Evolutionary conservation across 164 flowering plant species (phyloP).

Genomic region (Tinospora cordifolia): DNA sequence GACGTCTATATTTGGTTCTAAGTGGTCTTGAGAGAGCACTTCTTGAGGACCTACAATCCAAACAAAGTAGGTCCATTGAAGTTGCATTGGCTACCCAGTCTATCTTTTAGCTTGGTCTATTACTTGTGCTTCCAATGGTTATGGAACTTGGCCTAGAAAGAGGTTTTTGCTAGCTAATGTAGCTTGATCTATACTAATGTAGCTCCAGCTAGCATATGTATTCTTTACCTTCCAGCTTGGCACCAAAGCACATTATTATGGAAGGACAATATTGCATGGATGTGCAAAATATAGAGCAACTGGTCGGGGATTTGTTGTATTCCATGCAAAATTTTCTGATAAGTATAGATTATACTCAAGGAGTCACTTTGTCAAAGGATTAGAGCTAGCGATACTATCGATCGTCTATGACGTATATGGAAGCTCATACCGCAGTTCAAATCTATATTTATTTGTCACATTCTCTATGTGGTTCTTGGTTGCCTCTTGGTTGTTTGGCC

Average conservation of each 20-base stretch:
- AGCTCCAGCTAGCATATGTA: conserved; percentile 91
- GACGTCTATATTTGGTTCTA: conserved; percentile 82
- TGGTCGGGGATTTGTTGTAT: conserved; percentile 94
- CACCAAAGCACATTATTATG: conserved; percentile 88
- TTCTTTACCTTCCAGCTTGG: conserved; percentile 98
- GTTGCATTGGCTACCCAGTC: conserved; percentile 79
- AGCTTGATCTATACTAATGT: conserved; percentile 84
- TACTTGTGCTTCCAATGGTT: conserved; percentile 88
- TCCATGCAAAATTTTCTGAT: conserved; percentile 86
- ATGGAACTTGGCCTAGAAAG: conserved; percentile 95
- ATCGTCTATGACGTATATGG: conserved; percentile 74
- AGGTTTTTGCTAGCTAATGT: conserved; percentile 87
- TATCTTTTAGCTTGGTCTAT: conserved; percentile 75
- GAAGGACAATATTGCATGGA: conserved; percentile 93
- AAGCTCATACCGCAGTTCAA: conserved; percentile 65
- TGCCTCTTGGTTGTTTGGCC: no score
- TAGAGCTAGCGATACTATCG: conserved; percentile 66
- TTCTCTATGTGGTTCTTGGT: no score
- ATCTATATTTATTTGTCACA: no score
- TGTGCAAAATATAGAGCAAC: conserved; percentile 93
- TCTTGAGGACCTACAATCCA: conserved; percentile 42
- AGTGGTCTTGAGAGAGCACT: conserved; percentile 83
- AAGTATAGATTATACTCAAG: conserved; percentile 89
- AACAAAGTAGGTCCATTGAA: conserved; percentile 64
- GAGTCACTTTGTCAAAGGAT: conserved; percentile 92